phyloP scores from a whole-genome alignment of 106 monocot genomes.

The Apostasia shenzhenica region DNA sequence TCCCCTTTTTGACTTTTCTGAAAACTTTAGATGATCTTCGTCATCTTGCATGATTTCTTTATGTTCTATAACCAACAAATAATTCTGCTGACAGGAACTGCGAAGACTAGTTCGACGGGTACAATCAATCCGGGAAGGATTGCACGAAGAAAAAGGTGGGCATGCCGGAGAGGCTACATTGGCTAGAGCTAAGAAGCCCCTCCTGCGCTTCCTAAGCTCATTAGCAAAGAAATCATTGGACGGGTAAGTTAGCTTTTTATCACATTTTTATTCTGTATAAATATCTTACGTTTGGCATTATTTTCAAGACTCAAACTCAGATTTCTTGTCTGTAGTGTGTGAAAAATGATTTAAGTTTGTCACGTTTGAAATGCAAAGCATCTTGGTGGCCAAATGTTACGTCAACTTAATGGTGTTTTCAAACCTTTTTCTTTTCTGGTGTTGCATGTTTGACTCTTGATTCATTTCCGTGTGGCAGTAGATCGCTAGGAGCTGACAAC shows the following conservation, averaged over 20 bases:
- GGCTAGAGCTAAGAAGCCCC: slow-evolving; percentile 41
- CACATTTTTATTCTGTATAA: not conserved
- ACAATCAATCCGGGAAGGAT: slow-evolving; percentile 33
- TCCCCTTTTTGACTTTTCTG: not conserved
- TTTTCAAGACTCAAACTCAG: not conserved
- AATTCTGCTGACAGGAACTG: slow-evolving; percentile 49
- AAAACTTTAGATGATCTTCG: too few relatives aligned
- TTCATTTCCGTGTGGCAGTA: too few relatives aligned
- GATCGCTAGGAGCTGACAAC: too few relatives aligned
- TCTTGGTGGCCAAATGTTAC: not conserved
- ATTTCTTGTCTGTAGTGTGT: not conserved
- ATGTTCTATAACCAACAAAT: not conserved
- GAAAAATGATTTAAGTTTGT: not conserved
- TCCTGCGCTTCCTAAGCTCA: slow-evolving; percentile 50
- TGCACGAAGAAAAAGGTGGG: slow-evolving; percentile 11
- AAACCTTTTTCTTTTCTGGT: too few relatives aligned
- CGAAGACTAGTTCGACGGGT: slow-evolving; percentile 63
- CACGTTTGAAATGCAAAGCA: not conserved
- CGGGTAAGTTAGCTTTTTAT: slow-evolving; percentile 22
- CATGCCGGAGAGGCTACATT: slow-evolving; percentile 15
- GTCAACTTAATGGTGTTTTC: not conserved
- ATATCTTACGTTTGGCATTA: not conserved
- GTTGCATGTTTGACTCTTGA: too few relatives aligned
- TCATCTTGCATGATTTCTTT: too few relatives aligned
- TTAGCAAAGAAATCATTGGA: slow-evolving; percentile 53